These are phyloP conservation scores for Aphanomyces invadans DNA, from an alignment of 352 stramenopile genomes.

Conservation along the genomic window DNA sequence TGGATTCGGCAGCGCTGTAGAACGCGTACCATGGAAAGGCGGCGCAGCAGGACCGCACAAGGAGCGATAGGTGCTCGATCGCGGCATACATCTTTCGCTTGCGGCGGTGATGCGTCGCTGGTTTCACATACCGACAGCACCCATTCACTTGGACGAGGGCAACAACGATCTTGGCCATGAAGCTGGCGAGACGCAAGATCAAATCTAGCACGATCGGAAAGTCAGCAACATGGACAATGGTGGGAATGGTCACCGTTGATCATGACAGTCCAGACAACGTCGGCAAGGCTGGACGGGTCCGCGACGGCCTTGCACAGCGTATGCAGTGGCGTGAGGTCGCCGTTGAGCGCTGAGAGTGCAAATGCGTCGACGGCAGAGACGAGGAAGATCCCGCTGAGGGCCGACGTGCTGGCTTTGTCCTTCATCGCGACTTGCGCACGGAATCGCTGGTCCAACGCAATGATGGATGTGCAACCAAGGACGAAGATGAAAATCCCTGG, in stretches of 20 bases:
- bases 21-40: slow-evolving; percentile 69
- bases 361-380: slow-evolving; percentile 56
- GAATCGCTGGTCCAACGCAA: slow-evolving; percentile 64
- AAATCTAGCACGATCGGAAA: slow-evolving; percentile 55
- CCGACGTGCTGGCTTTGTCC: slow-evolving; percentile 48
- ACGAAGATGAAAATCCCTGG: slow-evolving; percentile 51
- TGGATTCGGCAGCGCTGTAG: slow-evolving; percentile 61
- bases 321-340: slow-evolving; percentile 46
- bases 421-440: slow-evolving; percentile 63
- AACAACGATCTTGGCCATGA: slow-evolving; percentile 51
- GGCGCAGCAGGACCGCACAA: slow-evolving; percentile 48
- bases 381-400: slow-evolving; percentile 41
- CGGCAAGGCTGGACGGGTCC: slow-evolving; percentile 37
- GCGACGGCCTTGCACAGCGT: slow-evolving; percentile 43
- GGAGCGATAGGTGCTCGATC: slow-evolving; percentile 66
- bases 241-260: too few relatives aligned
- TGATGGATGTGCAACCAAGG: slow-evolving; percentile 53
- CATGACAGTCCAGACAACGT: slow-evolving; percentile 64
- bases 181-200: slow-evolving; percentile 50
- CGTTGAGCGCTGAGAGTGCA: slow-evolving; percentile 50
- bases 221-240: too few relatives aligned
- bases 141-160: slow-evolving; percentile 39
- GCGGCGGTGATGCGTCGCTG: slow-evolving; percentile 48
- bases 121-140: slow-evolving; percentile 25
- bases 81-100: slow-evolving; percentile 76